phyloP scores from a whole-genome alignment of 2,329 filamentous ascomycete genomes.

The Myrmaecium sp. region DNA sequence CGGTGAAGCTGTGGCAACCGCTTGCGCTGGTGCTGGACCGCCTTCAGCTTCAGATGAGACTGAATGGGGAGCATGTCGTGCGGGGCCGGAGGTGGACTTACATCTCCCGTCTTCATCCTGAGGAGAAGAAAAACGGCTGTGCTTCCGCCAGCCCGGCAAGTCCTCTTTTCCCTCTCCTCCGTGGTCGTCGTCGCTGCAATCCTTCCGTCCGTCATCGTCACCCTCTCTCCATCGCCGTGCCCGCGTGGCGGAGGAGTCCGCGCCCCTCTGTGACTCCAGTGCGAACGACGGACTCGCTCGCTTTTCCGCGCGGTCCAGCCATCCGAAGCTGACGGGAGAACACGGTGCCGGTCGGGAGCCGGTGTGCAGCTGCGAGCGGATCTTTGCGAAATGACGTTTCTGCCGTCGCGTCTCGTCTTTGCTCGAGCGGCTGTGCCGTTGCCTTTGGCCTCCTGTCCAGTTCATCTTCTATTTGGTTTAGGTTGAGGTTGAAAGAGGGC shows the following conservation, averaged over 20 bases:
- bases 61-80: no score
- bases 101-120: no score
- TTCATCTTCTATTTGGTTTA: slow-evolving; percentile 23
- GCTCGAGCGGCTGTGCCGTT: slow-evolving; percentile 19
- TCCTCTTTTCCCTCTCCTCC: not conserved
- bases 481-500: slow-evolving; percentile 1
- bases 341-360: slow-evolving; percentile 4
- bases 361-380: slow-evolving; percentile 16
- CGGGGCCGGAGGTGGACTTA: no score
- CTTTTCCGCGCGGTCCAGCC: slow-evolving; percentile 5
- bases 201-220: slow-evolving; percentile 1
- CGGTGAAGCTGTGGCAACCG: no score
- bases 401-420: slow-evolving; percentile 24
- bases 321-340: slow-evolving; percentile 11
- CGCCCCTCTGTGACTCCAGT: not conserved
- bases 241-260: not conserved
- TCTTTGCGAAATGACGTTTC: slow-evolving; percentile 29
- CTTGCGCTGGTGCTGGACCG: no score
- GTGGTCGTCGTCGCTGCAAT: not conserved
- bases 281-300: not conserved
- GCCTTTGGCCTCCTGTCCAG: slow-evolving; percentile 30
- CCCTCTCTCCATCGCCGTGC: not conserved
- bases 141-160: no score
- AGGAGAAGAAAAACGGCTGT: no score
- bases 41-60: no score